Evolutionary conservation across 1,284 basidiomycete species (phyloP).

Genomic region (Puccinia hordei): DNA sequence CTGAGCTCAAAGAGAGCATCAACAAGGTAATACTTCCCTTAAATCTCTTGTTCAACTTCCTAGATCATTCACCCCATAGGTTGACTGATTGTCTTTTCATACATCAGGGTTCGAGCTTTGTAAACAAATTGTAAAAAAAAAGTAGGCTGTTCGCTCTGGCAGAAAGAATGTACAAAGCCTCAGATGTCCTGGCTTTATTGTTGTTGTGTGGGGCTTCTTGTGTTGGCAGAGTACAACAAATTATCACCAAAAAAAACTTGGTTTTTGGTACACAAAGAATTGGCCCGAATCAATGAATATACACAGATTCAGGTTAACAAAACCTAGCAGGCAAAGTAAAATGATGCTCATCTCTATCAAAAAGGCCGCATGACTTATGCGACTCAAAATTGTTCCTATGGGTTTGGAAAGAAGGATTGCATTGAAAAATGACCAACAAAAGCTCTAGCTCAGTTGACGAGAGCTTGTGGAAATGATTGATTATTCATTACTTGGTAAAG

Average conservation of each 20-base stretch:
- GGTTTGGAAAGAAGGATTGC: too few species aligned
- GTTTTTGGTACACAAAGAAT: too few species aligned
- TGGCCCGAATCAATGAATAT: too few species aligned
- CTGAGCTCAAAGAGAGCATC: constrained; percentile 48
- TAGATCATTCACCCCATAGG: not conserved
- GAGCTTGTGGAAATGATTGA: too few species aligned
- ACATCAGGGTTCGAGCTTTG: constrained; percentile 36
- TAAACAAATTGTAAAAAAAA: constrained; percentile 45
- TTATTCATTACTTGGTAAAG: too few species aligned
- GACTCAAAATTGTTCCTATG: too few species aligned
- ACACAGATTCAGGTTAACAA: too few species aligned
- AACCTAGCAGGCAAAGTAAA: too few species aligned
- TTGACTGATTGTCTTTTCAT: not conserved
- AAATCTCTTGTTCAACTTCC: not conserved
- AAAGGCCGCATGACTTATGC: too few species aligned
- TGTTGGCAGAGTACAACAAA: not conserved
- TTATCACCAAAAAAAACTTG: not conserved
- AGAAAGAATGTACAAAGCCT: not conserved
- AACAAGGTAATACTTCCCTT: constrained; percentile 17
- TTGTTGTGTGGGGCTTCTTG: not conserved
- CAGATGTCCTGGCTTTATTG: not conserved
- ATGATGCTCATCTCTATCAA: too few species aligned
- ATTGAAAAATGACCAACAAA: too few species aligned
- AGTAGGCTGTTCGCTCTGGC: not conserved
- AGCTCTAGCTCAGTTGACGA: too few species aligned